These are phyloP conservation scores for Teunomyces kruisii DNA, from an alignment of 805 yeast species.

Conservation along the genomic window DNA sequence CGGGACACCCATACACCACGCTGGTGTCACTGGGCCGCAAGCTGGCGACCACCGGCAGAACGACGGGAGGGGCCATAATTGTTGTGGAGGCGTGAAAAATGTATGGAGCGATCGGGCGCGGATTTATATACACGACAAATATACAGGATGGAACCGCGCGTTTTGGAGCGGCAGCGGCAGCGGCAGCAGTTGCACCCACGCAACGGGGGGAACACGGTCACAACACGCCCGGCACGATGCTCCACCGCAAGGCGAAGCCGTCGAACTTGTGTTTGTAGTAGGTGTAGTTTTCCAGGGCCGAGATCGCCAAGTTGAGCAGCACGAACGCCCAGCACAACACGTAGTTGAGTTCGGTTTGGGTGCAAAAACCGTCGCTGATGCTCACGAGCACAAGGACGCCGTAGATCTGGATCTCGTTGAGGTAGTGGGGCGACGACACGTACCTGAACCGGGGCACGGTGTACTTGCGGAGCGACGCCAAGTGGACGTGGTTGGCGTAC, in stretches of 20 bases:
- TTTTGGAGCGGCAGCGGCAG: no score
- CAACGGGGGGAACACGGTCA: no score
- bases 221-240: conserved; percentile 39
- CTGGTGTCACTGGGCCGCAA: conserved; percentile 53
- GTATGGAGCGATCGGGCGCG: no score
- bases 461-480: conserved; percentile 54
- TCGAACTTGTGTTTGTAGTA: conserved; percentile 43
- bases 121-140: background rate
- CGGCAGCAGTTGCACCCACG: no score
- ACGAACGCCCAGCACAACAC: conserved; percentile 33
- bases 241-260: conserved; percentile 26
- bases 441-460: conserved; percentile 47
- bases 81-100: background rate
- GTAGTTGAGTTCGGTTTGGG: conserved; percentile 20
- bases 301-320: conserved; percentile 48
- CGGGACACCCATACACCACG: conserved; percentile 67
- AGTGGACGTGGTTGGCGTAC: conserved; percentile 46
- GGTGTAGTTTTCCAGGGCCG: conserved; percentile 52
- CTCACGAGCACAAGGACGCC: conserved; percentile 26
- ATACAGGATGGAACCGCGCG: background rate
- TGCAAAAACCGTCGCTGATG: conserved; percentile 12
- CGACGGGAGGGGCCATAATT: conserved; percentile 8
- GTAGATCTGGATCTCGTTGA: conserved; percentile 64
- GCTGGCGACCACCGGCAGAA: conserved; percentile 29
- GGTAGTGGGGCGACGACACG: conserved; percentile 67